Base-by-base conservation (phyloP, 202 grass and related monocot species). In the Alloteropsis angusta region DNA sequence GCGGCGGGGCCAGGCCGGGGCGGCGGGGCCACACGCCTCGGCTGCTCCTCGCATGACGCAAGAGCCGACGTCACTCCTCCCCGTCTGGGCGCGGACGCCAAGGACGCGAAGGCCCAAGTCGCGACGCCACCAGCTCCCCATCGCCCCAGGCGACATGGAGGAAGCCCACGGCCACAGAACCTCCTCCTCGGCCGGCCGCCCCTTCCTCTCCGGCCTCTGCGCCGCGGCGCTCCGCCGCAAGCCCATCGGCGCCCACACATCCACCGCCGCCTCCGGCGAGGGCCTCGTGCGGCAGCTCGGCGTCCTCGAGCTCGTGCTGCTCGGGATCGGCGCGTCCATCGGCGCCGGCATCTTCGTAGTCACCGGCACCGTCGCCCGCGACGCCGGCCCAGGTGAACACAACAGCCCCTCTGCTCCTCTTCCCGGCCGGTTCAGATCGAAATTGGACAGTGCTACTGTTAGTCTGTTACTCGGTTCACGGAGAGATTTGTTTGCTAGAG, bases 291-390 rank as follows among this genome's bases (percentile, higher is more conserved):
- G 96, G 19, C 85, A 82, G 75, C 96, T 99, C 39, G 96, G 96
- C 62, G 84, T 87, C 37, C 78, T 87, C 53, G 90, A 95, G 52
- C 87, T 99, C 72, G 68, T 99, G 38, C 92, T 99, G 41, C 17
- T 99, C 46, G 96, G 96, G 30, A 95, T 99, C 69, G 92, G 92
- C 17, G 96, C 96, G 34, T 99, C 96, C 49, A 88, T 99, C 78
- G 96, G 96, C 50, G 96, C 92, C 36, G 96, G 96, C 22, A 99
- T 99, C 66, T 99, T 96, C 82, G 96, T 99, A 68, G 49, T 95
- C 79, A 99, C 96, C 63, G 96, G 96, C 17, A 99, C 96, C 36
- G 92, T 99, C 32, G 96, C 96, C 81, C 92, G 76, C 81, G 96
- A 99, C 86, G 88, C 90, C 26, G 96, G 96, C 26, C 96, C 96